Evolutionary conservation across 257 asterid genomes (phyloP).

Genomic region (Ehretia macrophylla): DNA sequence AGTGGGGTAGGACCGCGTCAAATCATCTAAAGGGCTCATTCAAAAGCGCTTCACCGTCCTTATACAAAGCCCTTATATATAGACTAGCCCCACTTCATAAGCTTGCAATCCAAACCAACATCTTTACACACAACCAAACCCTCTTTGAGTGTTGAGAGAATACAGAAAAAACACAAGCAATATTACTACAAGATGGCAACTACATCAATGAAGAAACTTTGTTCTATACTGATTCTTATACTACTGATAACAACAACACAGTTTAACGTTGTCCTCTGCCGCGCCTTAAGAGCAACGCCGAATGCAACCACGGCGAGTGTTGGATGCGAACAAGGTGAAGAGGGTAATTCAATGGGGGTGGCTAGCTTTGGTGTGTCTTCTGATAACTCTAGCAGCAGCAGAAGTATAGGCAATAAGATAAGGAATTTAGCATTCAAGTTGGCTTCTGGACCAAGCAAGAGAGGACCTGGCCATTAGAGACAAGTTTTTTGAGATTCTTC

Average conservation of each 20-base stretch:
- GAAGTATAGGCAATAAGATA: background rate
- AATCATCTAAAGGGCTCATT: background rate
- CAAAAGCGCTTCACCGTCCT: background rate
- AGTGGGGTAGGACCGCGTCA: slow-evolving; percentile 4
- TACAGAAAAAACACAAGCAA: too few relatives aligned
- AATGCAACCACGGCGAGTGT: background rate
- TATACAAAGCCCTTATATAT: slow-evolving; percentile 3
- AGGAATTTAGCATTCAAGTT: background rate
- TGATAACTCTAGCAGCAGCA: background rate
- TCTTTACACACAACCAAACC: background rate
- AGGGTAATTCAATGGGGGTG: background rate
- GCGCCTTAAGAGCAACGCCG: slow-evolving; percentile 23
- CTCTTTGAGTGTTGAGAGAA: too few relatives aligned
- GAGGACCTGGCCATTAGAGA: slow-evolving; percentile 4
- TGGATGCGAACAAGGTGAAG: too few relatives aligned
- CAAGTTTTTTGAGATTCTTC: background rate
- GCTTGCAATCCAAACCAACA: background rate
- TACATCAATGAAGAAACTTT: background rate
- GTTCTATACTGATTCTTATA: background rate
- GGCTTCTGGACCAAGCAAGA: slow-evolving; percentile 8
- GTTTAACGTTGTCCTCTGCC: slow-evolving; percentile 3
- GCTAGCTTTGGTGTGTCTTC: background rate
- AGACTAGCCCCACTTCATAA: background rate
- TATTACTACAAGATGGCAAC: background rate
- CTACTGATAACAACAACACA: background rate